Base-by-base conservation (phyloP, 1,284 basidiomycete species). In the Leccinum griseonigrum region DNA sequence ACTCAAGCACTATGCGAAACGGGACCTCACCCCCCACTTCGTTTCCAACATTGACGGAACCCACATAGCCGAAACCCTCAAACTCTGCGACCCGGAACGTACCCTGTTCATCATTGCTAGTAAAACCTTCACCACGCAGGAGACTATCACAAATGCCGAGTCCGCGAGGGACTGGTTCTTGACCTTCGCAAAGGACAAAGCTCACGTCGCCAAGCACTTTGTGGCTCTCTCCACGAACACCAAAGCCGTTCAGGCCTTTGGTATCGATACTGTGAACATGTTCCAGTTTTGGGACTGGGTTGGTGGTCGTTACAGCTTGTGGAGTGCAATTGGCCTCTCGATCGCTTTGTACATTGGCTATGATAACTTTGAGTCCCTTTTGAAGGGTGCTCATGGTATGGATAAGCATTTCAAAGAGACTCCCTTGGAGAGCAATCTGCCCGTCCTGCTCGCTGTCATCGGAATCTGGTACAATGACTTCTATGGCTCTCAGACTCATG, bases 241-340 rank as follows among this genome's bases (percentile, higher is more conserved):
- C 62, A 87, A 91, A 74, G 95, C 92, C 6, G 97, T 98, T 60
- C 94, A 94, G 34, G 87, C 83, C n/a, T 99, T 99, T 71, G 97
- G 97, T 60, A 99, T 99, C 71, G 83, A 90, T 63, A 79, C 90
- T 69, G 83, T 86, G 69, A 98, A 98, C 82, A 99, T 99, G 96
- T 99, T 99, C 88, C 89, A 92, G 76, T 99, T 99, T 87, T 99
- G 97, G 97, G 97, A 99, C 79, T 99, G 97, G 97, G 97, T 99
- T 67, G 97, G 97, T 66, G 97, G 97, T 50, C 88, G 97, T 67
- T 99, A 99, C 85, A 95, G 92, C 69, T 85, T 99, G 69, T 99
- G 97, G 97, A 95, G 93, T 65, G 96, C 97, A 34, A 98, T 99
- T 69, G 97, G 97, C 65, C 84, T 99, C 57, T 93, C 92, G 56